These are phyloP conservation scores for Eimeria zaria DNA, from an alignment of 169 alveolate species.

Conservation along the genomic window DNA sequence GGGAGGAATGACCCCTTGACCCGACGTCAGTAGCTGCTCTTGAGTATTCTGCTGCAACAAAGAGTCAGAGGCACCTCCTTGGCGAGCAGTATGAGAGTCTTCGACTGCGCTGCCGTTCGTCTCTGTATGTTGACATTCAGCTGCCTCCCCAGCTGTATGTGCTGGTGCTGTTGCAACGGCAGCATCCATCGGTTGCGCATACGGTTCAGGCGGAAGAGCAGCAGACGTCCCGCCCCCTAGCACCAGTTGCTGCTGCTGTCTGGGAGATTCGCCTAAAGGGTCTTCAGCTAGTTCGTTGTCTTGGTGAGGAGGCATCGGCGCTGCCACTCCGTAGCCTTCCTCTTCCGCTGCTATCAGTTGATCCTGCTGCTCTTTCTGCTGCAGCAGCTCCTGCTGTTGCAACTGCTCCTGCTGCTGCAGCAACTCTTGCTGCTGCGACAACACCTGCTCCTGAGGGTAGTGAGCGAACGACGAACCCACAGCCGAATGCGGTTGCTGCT, in stretches of 20 bases:
- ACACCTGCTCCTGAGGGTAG: neutral
- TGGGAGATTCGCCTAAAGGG: neutral
- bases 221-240: neutral
- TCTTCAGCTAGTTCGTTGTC: neutral
- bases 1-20: neutral
- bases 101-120: neutral
- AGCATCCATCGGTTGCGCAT: neutral
- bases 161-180: neutral
- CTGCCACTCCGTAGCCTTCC: conserved; percentile 14
- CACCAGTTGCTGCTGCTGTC: neutral
- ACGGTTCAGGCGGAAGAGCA: neutral
- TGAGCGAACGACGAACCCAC: neutral
- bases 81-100: neutral
- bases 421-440: neutral
- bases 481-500: neutral
- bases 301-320: neutral
- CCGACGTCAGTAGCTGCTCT: neutral
- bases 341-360: neutral
- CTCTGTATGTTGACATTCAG: neutral
- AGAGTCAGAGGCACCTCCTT: neutral
- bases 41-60: neutral
- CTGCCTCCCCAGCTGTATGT: neutral
- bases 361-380: conserved; percentile 4
- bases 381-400: neutral
- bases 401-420: neutral